These are phyloP conservation scores for Xylariaceae sp. DNA, from an alignment of 2,329 filamentous ascomycete genomes.

Conservation along the genomic window DNA sequence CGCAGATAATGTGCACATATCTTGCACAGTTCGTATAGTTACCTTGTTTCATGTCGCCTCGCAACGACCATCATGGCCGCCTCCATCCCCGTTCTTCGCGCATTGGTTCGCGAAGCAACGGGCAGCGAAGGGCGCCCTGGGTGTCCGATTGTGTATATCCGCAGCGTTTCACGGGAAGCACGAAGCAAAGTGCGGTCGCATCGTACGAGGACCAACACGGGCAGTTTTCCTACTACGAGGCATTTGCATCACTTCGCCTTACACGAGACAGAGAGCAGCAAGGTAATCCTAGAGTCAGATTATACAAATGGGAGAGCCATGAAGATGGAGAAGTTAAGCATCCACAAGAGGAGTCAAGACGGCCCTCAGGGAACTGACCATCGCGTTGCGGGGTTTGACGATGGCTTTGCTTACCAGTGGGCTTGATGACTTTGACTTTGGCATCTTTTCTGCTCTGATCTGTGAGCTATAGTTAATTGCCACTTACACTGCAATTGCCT, in stretches of 20 bases:
- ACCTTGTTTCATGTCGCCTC: too few relatives aligned
- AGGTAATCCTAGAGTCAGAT: neutral
- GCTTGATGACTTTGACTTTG: too few relatives aligned
- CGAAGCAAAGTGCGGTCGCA: constrained; percentile 3
- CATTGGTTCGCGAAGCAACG: constrained; percentile 19
- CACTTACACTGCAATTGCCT: too few relatives aligned
- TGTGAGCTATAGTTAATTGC: too few relatives aligned
- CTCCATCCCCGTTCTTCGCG: constrained; percentile 29
- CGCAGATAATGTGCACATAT: too few relatives aligned
- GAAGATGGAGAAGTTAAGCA: constrained; percentile 9
- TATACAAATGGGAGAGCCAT: constrained; percentile 1
- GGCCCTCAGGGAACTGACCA: too few relatives aligned
- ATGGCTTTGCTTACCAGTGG: too few relatives aligned
- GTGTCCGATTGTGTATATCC: constrained; percentile 3
- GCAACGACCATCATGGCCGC: constrained; percentile 31
- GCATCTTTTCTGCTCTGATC: too few relatives aligned
- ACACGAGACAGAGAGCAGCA: constrained; percentile 2
- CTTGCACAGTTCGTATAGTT: too few relatives aligned
- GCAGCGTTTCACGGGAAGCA: constrained; percentile 4
- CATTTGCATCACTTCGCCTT: neutral
- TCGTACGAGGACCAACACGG: neutral
- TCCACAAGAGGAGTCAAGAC: too few relatives aligned
- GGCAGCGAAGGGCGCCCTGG: constrained; percentile 1
- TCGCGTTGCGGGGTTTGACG: too few relatives aligned
- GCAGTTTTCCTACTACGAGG: neutral